A percentile compares a stretch with the other conserved stretches of the same genome.
These are phyloP conservation scores for Colletotrichum lindemuthianum DNA, from an alignment of 2,329 filamentous ascomycete genomes.

Conservation along the genomic window DNA sequence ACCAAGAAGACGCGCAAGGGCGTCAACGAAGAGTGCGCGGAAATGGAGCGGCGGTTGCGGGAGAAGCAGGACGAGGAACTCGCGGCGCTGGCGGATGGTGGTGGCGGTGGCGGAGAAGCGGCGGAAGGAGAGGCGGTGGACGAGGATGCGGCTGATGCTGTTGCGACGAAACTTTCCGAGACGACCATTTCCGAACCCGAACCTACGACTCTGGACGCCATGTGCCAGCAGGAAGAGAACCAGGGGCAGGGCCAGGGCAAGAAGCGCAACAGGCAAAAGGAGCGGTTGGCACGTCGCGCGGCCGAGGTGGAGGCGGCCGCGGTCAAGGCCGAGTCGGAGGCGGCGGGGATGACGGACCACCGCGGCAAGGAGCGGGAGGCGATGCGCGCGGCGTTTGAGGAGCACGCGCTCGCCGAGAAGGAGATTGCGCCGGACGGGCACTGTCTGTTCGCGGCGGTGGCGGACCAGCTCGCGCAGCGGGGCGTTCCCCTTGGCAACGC, in stretches of 20 bases:
- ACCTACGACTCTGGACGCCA: not conserved
- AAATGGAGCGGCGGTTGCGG: slow-evolving; percentile 72
- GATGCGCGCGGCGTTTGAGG: slow-evolving; percentile 75
- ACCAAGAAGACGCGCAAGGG: slow-evolving; percentile 86
- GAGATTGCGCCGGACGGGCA: slow-evolving; percentile 92
- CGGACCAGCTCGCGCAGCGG: slow-evolving; percentile 77
- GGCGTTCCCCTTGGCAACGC: slow-evolving; percentile 52
- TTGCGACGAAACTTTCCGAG: slow-evolving; percentile 35
- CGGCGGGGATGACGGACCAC: slow-evolving; percentile 76
- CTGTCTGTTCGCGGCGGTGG: slow-evolving; percentile 92
- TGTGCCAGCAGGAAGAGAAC: slow-evolving; percentile 23
- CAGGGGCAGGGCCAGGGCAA: slow-evolving; percentile 52
- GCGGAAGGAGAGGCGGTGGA: slow-evolving; percentile 31
- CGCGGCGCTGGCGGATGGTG: slow-evolving; percentile 50
- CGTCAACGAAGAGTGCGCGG: slow-evolving; percentile 79
- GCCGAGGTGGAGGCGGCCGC: slow-evolving; percentile 82
- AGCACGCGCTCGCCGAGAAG: slow-evolving; percentile 74
- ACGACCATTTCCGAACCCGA: slow-evolving; percentile 5
- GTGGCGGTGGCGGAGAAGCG: slow-evolving; percentile 13
- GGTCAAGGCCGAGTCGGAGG: slow-evolving; percentile 77
- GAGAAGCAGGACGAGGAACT: slow-evolving; percentile 74
- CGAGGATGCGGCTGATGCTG: slow-evolving; percentile 41
- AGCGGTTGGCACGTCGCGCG: slow-evolving; percentile 86
- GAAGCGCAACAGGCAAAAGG: slow-evolving; percentile 92
- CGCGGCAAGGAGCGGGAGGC: slow-evolving; percentile 74